phyloP scores from a whole-genome alignment of 1,284 basidiomycete genomes.

The Ustilago curta region DNA sequence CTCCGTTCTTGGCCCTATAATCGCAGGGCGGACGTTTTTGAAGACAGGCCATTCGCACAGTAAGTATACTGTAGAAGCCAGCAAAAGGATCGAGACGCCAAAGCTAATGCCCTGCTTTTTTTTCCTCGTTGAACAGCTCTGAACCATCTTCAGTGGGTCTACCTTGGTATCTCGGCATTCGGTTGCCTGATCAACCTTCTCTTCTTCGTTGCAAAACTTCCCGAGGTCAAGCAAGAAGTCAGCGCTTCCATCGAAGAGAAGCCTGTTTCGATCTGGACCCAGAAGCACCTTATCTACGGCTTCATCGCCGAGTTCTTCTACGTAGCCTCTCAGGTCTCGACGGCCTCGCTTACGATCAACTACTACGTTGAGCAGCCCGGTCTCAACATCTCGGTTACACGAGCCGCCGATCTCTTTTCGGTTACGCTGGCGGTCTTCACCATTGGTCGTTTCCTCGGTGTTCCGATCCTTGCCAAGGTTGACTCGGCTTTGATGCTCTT shows the following conservation, averaged over 20 bases:
- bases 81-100: too few relatives aligned
- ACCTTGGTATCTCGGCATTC: conserved; percentile 79
- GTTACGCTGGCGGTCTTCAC: conserved; percentile 76
- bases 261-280: conserved; percentile 75
- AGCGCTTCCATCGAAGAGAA: conserved; percentile 24
- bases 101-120: too few relatives aligned
- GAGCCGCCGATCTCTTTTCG: conserved; percentile 70
- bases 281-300: conserved; percentile 79
- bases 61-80: too few relatives aligned
- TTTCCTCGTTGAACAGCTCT: too few relatives aligned
- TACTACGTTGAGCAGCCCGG: conserved; percentile 65
- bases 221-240: conserved; percentile 75
- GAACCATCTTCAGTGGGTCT: conserved; percentile 83
- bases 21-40: conserved; percentile 82
- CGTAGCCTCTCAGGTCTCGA: conserved; percentile 79
- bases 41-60: conserved; percentile 75
- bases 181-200: conserved; percentile 76
- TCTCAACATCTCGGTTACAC: conserved; percentile 24
- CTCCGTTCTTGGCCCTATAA: conserved; percentile 82
- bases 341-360: conserved; percentile 80
- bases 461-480: conserved; percentile 75
- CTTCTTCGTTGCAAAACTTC: conserved; percentile 80
- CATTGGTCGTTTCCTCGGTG: conserved; percentile 75
- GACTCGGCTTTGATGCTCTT: conserved; percentile 77
- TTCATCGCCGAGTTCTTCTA: conserved; percentile 80